Base-by-base conservation (phyloP, 257 asterid genomes). In the Penstemon newberryi region DNA sequence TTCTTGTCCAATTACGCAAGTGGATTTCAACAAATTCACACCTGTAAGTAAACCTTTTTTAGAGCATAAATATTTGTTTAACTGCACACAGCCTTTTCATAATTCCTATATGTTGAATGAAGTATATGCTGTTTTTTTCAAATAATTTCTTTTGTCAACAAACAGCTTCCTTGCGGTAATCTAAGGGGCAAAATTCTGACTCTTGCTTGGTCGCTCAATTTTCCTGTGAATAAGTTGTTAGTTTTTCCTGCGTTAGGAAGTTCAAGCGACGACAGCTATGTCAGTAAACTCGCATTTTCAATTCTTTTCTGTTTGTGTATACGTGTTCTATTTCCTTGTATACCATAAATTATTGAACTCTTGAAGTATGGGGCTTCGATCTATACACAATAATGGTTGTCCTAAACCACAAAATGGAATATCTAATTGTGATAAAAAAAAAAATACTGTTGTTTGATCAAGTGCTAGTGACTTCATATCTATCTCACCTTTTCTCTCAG, bases 171-270 rank as follows among this genome's bases (percentile, higher is more conserved):
- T 9, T 90, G 87, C 33, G 96, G 96, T 65, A 87, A 86, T 68
- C 96, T 94, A 64, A 87, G 97, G 70, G 25, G 56, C 84, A 89
- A 90, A 81, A 90, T 94, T 63, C 97, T 90, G 78, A 74, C 53
- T 15, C 99, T 94, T 78, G 90, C 99, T 65, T 87, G 95, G 41
- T 89, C 96, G 52, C 95, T 94, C 56, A 81, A 83, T 66, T 94
- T 94, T 75, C 97, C 99, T 50, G 71, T 94, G 73, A 91, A 83
- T 89, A 94, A 89, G 73, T 77, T 94, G 83, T 91, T 94, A 12
- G 97, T 94, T 33, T 85, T 94, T 84, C 96, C 90, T 89, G 99
- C 97, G 71, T 94, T 97, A 49, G 91, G 97, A 65, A 89, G 97
- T 77, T 94, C 99, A 0, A 94, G 97, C 33, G 33, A 25, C 85